Conservation (phyloP, 2,329 filamentous ascomycete species). For the Fusarium sacchari region DNA sequence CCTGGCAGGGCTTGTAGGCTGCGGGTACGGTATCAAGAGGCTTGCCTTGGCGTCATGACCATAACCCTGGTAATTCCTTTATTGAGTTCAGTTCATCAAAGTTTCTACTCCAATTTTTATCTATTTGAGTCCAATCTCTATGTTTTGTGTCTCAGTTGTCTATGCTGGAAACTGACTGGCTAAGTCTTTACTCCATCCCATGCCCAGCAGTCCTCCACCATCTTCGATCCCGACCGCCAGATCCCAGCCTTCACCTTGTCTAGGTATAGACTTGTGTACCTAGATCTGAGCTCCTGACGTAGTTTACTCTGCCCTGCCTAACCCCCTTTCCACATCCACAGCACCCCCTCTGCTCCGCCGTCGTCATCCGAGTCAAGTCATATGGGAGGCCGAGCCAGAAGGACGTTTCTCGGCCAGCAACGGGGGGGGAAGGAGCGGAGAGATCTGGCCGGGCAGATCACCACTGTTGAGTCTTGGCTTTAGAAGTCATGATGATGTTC, state of each 20-base stretch:
- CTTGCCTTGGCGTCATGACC: not conserved
- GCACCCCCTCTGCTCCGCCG: conserved; percentile 29
- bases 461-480: not conserved
- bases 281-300: conserved; percentile 38
- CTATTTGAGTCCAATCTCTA: not conserved
- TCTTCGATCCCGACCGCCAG: conserved; percentile 28
- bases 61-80: not conserved
- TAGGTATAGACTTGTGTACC: not conserved
- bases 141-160: conserved; percentile 5
- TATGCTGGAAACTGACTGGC: not conserved
- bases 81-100: not conserved
- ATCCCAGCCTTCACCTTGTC: conserved; percentile 19
- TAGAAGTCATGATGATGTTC: not conserved
- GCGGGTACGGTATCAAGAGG: not conserved
- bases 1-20: conserved; percentile 2
- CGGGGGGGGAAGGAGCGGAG: conserved; percentile 18
- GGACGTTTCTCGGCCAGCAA: conserved; percentile 37
- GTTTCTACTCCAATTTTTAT: not conserved
- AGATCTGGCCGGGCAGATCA: not conserved
- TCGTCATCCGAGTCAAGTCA: conserved; percentile 46
- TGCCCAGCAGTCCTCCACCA: conserved; percentile 12
- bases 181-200: conserved; percentile 1
- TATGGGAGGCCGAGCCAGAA: conserved; percentile 43
- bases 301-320: conserved; percentile 20
- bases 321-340: conserved; percentile 15